A percentile compares a stretch with the other conserved stretches of the same genome.
These are phyloP conservation scores for Phytopythium kandeliae DNA, from an alignment of 352 stramenopile species.

Conservation along the genomic window DNA sequence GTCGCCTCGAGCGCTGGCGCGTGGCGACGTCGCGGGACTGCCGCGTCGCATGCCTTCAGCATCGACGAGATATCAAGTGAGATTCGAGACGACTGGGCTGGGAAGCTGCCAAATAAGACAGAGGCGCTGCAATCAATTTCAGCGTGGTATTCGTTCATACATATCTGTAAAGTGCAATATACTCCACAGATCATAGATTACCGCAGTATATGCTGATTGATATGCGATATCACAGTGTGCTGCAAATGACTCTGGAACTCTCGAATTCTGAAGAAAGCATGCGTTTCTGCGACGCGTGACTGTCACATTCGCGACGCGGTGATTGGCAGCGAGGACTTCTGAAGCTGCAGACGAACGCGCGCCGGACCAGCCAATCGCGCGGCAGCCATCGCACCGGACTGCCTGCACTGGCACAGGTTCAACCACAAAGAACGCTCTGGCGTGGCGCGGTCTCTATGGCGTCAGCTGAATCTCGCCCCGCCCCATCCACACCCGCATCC, in stretches of 20 bases:
- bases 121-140: neutral
- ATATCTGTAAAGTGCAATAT: too few relatives aligned
- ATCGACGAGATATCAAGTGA: neutral
- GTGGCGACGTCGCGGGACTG: too few relatives aligned
- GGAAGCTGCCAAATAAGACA: neutral
- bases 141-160: neutral
- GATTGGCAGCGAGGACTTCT: too few relatives aligned
- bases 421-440: slow-evolving; percentile 1
- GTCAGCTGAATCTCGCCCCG: neutral
- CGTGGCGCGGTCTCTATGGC: neutral
- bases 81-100: neutral
- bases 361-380: neutral
- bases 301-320: neutral
- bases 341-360: slow-evolving; percentile 7
- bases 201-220: too few relatives aligned
- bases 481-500: too few relatives aligned
- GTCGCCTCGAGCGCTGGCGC: too few relatives aligned
- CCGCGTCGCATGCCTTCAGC: neutral
- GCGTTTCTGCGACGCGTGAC: too few relatives aligned
- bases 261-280: neutral
- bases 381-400: slow-evolving; percentile 2
- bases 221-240: too few relatives aligned
- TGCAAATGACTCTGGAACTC: too few relatives aligned
- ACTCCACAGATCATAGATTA: too few relatives aligned
- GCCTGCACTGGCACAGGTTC: neutral